Evolutionary conservation across 140 eudicot genomes (phyloP), one percentile per base, ranked within the genome.

Genomic region (Stevia rebaudiana): DNA sequence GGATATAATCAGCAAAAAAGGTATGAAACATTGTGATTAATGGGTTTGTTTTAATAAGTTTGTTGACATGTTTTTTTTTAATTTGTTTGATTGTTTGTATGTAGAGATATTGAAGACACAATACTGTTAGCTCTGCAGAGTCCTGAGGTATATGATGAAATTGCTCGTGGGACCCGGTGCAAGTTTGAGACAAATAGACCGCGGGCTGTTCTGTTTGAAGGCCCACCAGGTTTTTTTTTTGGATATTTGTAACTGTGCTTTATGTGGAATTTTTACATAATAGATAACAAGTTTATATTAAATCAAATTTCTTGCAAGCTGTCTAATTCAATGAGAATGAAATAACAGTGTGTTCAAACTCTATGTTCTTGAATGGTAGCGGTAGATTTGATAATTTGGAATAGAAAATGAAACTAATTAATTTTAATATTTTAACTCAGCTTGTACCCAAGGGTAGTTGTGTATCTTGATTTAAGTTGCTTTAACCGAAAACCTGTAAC

Each of bases 181-280:
- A 94, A 94, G 69, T 94, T 88, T 72, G 99, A 88, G 97, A 77
- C 97, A 19, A 94, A 86, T 74, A 85, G 99, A 78, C 99, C 99
- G 55, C 90, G 97, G 56, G 97, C 97, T 0, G 97, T 94, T 56
- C 90, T 94, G 65, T 88, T 88, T 43, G 97, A 94, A 78, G 99
- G 99, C 43, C 99, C 99, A 68, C 99, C 99, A 85, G 97, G 99
- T 94, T 68, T 79, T 3, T 61, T 25, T 21, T 28, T 21, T 17
- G 40, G 57, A 31, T 12, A 9, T 18, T 2, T 57, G 59, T 31
- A 69, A 57, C 40, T 18, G 43, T 43, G 47, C 37, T 56, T 43
- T 42, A 69, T 57, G 51, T 25, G 36, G 46, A 19, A 11, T 16
- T 28, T 30, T 16, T 68, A 28, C 35, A 41, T 42, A 56, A 55